Base-by-base conservation (phyloP, 257 asterid genomes). In the Handroanthus guayacan region DNA sequence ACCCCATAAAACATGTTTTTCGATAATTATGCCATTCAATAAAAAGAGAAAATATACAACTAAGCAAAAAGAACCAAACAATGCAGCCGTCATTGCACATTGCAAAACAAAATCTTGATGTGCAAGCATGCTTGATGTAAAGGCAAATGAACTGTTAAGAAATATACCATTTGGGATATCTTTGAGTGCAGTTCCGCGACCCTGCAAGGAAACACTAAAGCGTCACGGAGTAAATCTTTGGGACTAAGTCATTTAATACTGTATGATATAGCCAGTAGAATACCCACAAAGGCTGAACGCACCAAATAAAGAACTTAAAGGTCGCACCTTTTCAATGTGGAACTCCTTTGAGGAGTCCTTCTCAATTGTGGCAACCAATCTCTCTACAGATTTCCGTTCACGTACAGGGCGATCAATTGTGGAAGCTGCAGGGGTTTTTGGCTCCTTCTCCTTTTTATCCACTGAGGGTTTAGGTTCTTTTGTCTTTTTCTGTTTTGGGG, bases 121-220 rank as follows among this genome's bases (percentile, higher is more conserved):
- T 36, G 37, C 60, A 52, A 20, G 63, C 51, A 43, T 69, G 50
- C 67, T 10, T 34, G 9, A 78, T 36, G 10, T 70, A 54, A 38
- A 70, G 41, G 31, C 45, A 52, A 64, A 9, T 10, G 50, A 66
- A 67, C 2, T 17, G 43, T n/a, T 48, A 13, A 47, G 65, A 52
- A 72, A 64, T 25, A 69, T 91, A 95, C 99, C 99, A 78, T 95
- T 93, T 48, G 97, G 99, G 51, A 95, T 93, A 81, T 93, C 97
- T 86, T 95, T 95, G 57, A 95, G 84, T 11, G 97, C 94, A 84
- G 93, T 90, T 84, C 99, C 99, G 83, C 87, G 95, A 52, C 99
- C 99, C 99, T 95, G 92, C 79, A 86, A 65, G 66, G 48, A 84
- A 67, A 81, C 34, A 71, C 60, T 5, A 36, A 5, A 3, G 1